phyloP scores from a whole-genome alignment of 1,284 basidiomycete genomes.

The Sporisorium scitamineum region DNA sequence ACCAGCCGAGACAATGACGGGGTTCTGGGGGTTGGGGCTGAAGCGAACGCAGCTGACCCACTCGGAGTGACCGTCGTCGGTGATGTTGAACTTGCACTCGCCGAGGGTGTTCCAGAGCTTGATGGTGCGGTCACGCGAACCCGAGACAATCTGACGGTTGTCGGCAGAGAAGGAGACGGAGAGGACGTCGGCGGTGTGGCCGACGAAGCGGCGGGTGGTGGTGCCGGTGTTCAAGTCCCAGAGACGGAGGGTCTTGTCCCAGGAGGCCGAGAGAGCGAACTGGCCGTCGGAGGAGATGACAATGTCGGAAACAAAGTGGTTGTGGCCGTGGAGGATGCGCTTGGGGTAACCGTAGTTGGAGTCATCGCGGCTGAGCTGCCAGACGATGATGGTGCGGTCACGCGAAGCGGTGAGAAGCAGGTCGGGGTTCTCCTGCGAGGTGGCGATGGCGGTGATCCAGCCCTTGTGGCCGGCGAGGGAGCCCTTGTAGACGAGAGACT shows the following conservation, averaged over 20 bases:
- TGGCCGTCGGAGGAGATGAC: conserved; percentile 91
- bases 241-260: conserved; percentile 99
- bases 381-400: conserved; percentile 99
- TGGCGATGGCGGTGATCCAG: conserved; percentile 92
- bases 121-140: conserved; percentile 93
- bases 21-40: conserved; percentile 97
- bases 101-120: conserved; percentile 99
- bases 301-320: conserved; percentile 99
- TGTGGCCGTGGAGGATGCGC: conserved; percentile 97
- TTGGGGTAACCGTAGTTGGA: conserved; percentile 73
- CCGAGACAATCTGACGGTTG: conserved; percentile 90
- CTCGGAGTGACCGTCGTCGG: conserved; percentile 85
- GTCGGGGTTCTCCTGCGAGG: conserved; percentile 95
- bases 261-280: conserved; percentile 98
- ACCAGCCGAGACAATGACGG: conserved; percentile 97
- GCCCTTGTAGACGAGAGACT: conserved; percentile 68
- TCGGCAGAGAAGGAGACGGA: conserved; percentile 73
- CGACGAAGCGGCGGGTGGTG: conserved; percentile 82
- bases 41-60: conserved; percentile 99
- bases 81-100: conserved; percentile 99
- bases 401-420: conserved; percentile 96
- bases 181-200: conserved; percentile 97
- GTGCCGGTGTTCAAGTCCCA: conserved; percentile 76
- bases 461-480: conserved; percentile 92
- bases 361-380: conserved; percentile 97